Conservation (phyloP, 768 basidiomycete species). For the Strobilomyces echinocephalus region DNA sequence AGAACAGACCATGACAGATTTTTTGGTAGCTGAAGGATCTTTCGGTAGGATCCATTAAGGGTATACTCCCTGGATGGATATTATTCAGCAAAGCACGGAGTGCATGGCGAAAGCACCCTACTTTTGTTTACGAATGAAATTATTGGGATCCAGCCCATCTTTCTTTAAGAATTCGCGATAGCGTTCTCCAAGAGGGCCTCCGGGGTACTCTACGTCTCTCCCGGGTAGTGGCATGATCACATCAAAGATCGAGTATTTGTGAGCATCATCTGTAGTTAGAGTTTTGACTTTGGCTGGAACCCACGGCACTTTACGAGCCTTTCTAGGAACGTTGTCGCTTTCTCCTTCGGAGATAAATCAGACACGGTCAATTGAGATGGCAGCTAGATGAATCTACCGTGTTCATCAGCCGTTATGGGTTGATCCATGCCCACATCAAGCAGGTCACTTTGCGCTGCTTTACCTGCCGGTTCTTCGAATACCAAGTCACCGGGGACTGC, state of each 20-base stretch:
- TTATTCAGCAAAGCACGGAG: conserved; percentile 5
- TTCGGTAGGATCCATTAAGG: conserved; percentile 88
- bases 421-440: conserved; percentile 29
- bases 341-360: conserved; percentile 18
- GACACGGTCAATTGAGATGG: conserved; percentile 1
- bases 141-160: conserved; percentile 88
- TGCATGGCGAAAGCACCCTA: conserved; percentile 32
- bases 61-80: conserved; percentile 70
- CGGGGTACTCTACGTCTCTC: conserved; percentile 89
- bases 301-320: conserved; percentile 41
- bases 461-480: conserved; percentile 45
- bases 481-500: conserved; percentile 91
- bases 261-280: conserved; percentile 70
- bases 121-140: conserved; percentile 89
- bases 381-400: conserved; percentile 22
- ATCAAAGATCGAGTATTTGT: conserved; percentile 85
- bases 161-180: conserved; percentile 75
- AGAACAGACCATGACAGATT: conserved; percentile 78
- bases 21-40: conserved; percentile 81
- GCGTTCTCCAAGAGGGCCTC: conserved; percentile 78
- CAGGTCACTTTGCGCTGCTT: conserved; percentile 25
- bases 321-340: conserved; percentile 15
- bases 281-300: conserved; percentile 69
- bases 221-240: conserved; percentile 98
- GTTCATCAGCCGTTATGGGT: conserved; percentile 32